phyloP scores from a whole-genome alignment of 2,329 filamentous ascomycete species.

The Hymenoscyphus infarciens region DNA sequence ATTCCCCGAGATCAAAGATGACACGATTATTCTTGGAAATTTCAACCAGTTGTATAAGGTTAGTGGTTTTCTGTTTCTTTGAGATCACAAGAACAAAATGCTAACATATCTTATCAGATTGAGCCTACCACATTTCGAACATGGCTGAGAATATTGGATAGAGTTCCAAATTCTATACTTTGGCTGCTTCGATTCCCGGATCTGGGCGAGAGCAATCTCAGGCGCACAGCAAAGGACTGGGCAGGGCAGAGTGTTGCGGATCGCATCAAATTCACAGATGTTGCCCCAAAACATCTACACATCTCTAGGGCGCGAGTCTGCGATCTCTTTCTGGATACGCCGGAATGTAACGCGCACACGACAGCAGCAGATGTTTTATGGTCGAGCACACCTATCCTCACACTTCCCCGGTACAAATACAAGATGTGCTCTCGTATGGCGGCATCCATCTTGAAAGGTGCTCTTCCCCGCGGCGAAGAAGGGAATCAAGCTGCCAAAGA shows the following conservation, averaged over 20 bases:
- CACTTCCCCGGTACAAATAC: slow-evolving; percentile 85
- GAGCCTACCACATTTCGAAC: slow-evolving; percentile 94
- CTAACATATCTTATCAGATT: slow-evolving; percentile 56
- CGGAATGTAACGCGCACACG: slow-evolving; percentile 97
- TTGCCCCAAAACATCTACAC: slow-evolving; percentile 90
- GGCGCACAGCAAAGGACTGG: slow-evolving; percentile 77
- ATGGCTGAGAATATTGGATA: slow-evolving; percentile 87
- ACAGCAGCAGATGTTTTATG: slow-evolving; percentile 95
- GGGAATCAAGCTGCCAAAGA: slow-evolving; percentile 67
- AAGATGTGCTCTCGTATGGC: slow-evolving; percentile 99
- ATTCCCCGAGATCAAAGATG: slow-evolving; percentile 78
- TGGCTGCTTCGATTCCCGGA: slow-evolving; percentile 98
- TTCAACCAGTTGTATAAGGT: slow-evolving; percentile 99
- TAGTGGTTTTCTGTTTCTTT: slow-evolving; percentile 31
- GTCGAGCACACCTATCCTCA: slow-evolving; percentile 91
- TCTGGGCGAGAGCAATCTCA: slow-evolving; percentile 80
- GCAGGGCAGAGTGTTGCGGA: slow-evolving; percentile 79
- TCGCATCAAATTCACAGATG: slow-evolving; percentile 91
- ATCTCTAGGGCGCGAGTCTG: slow-evolving; percentile 89
- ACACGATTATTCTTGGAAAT: slow-evolving; percentile 89
- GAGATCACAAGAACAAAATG: background rate
- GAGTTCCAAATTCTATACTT: slow-evolving; percentile 80
- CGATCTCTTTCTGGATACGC: slow-evolving; percentile 93
- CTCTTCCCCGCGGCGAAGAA: slow-evolving; percentile 68
- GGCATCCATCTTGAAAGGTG: slow-evolving; percentile 87